A percentile compares a stretch with the other conserved stretches of the same genome.
Evolutionary conservation across 177 flowering plant genomes (phyloP).

Genomic region (Vitis hybrid): DNA sequence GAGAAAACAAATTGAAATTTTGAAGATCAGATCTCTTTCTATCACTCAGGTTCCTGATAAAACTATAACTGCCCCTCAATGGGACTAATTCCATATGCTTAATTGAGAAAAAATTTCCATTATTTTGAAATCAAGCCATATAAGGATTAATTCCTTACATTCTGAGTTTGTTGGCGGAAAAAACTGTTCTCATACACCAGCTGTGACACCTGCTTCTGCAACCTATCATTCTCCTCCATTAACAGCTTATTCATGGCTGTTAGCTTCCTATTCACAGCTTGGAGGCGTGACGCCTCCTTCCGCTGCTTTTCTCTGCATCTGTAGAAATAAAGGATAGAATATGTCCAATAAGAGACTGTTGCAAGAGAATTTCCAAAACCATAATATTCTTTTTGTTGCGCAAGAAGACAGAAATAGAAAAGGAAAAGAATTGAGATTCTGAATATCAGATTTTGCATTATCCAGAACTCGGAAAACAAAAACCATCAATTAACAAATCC

Average conservation of each 20-base stretch:
- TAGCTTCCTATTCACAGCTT: constrained; percentile 60
- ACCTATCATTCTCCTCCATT: constrained; percentile 70
- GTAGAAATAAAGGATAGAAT: not conserved
- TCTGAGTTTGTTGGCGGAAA: constrained; percentile 61
- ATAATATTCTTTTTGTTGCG: too few species aligned
- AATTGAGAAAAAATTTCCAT: not conserved
- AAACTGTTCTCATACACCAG: constrained; percentile 61
- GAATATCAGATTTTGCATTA: too few species aligned
- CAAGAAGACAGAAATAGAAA: too few species aligned
- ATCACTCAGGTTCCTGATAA: too few species aligned
- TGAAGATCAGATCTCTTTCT: too few species aligned
- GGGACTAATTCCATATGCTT: not conserved
- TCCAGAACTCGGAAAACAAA: too few species aligned
- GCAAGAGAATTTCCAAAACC: too few species aligned
- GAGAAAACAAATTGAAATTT: not conserved
- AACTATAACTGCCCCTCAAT: too few species aligned
- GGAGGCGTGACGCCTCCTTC: constrained; percentile 60
- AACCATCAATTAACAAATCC: too few species aligned
- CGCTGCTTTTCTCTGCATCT: constrained; percentile 70
- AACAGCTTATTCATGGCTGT: constrained; percentile 62
- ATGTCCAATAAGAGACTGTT: too few species aligned
- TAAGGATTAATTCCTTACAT: constrained; percentile 25
- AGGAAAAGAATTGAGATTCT: too few species aligned
- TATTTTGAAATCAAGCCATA: too few species aligned
- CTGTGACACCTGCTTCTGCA: constrained; percentile 59